Evolutionary conservation across 345 rosid genomes (phyloP), one percentile per base, ranked within the genome.

Genomic region (Eucalyptus guilfoylei): DNA sequence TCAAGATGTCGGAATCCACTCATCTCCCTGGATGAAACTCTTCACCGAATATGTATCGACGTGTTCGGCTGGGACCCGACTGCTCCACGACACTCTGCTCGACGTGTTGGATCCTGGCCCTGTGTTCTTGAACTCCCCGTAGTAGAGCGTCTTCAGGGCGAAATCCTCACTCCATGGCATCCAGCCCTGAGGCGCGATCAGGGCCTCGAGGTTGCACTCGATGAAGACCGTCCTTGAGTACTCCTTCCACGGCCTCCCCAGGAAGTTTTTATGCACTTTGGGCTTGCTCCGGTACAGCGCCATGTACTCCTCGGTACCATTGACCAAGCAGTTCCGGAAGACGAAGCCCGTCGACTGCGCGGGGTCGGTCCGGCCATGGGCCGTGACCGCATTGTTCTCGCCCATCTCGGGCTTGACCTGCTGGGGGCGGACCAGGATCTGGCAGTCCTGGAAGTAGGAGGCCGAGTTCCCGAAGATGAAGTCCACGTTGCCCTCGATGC

Each of bases 211-310:
- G 50, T 14, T 45, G 49, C 93, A 91, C 49, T 83, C 40, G 40
- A 93, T 88, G 76, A 92, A 93, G 49, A 93, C 94, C 2, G 92
- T 90, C 55, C 95, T 92, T 0, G 95, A 92, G 88, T 86, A 94
- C 86, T 94, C 94, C 93, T 93, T 93, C 95, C 95, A 94, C 5
- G 95, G 94, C 92, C 95, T 87, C 86, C 95, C 95, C 72, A 94
- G 89, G 90, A 21, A 94, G 69, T 90, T 93, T 72, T 60, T 87
- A 87, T 94, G 95, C 21, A 88, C 89, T 30, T 60, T 14, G 4
- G 94, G 94, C 23, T 93, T 90, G 89, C 88, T 87, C 23, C 42
- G 34, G 88, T 91, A 92, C 37, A 94, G 76, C 42, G 49, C 89
- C 93, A 93, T 90, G 72, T 92, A 94, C 49, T 89, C 91, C 80